These are phyloP conservation scores for Meredithiella fracta DNA, from an alignment of 2,329 filamentous ascomycete species.

Conservation along the genomic window DNA sequence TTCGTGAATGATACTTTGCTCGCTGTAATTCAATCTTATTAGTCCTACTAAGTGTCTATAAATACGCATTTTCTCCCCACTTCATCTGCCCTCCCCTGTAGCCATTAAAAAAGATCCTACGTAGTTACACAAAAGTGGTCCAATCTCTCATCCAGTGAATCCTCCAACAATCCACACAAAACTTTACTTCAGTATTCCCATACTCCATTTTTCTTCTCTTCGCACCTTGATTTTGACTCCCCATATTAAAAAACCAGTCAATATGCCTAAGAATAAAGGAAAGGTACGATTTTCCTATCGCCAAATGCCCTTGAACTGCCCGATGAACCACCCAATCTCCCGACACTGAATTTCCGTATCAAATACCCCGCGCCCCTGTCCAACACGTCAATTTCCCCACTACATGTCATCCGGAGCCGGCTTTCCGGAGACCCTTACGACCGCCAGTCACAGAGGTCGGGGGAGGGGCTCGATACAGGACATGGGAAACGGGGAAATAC, in stretches of 20 bases:
- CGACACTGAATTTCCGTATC: no score
- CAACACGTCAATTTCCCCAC: background rate
- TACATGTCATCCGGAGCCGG: no score
- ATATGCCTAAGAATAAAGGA: conserved; percentile 99
- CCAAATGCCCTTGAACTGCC: background rate
- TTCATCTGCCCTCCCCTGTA: no score
- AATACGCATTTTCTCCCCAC: no score
- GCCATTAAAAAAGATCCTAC: no score
- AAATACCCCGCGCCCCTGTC: background rate
- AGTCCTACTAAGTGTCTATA: no score
- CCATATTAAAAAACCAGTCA: conserved; percentile 19
- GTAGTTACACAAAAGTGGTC: no score
- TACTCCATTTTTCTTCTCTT: background rate
- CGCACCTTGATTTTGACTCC: background rate
- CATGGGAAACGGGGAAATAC: background rate
- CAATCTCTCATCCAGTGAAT: no score
- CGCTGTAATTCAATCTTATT: no score
- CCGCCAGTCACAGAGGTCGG: no score
- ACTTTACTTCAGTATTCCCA: background rate
- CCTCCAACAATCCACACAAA: background rate
- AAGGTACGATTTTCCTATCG: conserved; percentile 46
- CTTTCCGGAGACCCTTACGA: background rate
- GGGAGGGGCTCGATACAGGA: no score
- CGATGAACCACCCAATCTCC: background rate
- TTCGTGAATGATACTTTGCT: no score